Base-by-base conservation (phyloP, 2,329 filamentous ascomycete genomes). In the Immersiporthe knoxdaviesiana region DNA sequence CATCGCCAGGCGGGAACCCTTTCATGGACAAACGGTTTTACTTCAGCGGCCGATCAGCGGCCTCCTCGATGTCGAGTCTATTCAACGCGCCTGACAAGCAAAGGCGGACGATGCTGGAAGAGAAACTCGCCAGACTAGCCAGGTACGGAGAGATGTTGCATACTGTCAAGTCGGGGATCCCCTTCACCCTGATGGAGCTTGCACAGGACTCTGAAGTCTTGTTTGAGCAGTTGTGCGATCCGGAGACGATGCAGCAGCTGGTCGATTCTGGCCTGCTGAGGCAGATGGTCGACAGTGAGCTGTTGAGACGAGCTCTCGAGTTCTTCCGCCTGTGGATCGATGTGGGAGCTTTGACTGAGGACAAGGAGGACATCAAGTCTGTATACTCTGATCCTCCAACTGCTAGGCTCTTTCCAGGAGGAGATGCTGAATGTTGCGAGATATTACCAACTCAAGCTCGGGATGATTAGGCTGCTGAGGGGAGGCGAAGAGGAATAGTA, bases 251-350 rank as follows among this genome's bases (percentile, higher is more conserved):
- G 59, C 59, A 62, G 37, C 37, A 62, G 37, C 30, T 62, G 32
- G n/a, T 62, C 24, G 59, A 62, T 21, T 62, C 59, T 24, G 59
- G 59, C 30, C 7, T 27, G 37, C 37, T 62, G 59, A 44, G 27
- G 37, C 35, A 41, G 35, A 44, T 62, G 59, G 59, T 62, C 16
- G 59, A 62, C 37, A 30, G 0, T 27, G 37, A 62, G 59, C 37
- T 44, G 16, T n/a, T 62, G 37, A 62, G 37, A 62, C 59, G 37
- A 39, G 59, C 37, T 41, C 37, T 62, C 12, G 59, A 62, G 14
- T 62, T 62, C n/a, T 62, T 62, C 24, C 37, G 59, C 37, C 59
- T 41, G n/a, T 62, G 59, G 59, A 21, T 62, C 37, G 37, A 62
- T 24, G 18, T 41, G 2, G 59, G 14, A 6, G 14, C n/a, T 21